Conservation (phyloP, 106 monocot genomes). For the Dactylorhiza incarnata region DNA sequence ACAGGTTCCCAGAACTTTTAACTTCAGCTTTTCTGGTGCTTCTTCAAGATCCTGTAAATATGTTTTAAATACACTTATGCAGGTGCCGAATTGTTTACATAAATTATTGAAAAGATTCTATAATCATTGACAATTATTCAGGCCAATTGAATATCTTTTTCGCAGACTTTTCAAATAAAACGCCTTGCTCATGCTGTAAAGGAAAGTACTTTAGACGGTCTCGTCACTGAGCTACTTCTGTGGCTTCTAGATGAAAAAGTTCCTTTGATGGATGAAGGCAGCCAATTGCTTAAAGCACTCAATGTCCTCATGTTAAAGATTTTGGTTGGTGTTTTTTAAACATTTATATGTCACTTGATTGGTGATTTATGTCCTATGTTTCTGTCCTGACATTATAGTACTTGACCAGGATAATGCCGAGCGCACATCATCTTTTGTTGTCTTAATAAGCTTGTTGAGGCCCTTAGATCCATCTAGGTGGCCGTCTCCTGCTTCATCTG, state of each 20-base stretch:
- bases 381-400: not conserved
- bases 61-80: slow-evolving; percentile 98
- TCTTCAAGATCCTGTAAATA: slow-evolving; percentile 99
- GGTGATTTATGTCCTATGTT: not conserved
- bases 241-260: slow-evolving; percentile 99
- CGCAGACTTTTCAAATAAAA: slow-evolving; percentile 94
- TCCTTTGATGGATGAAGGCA: slow-evolving; percentile 96
- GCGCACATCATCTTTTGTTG: slow-evolving; percentile 91
- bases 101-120: not conserved
- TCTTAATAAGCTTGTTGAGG: slow-evolving; percentile 78
- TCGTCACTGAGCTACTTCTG: slow-evolving; percentile 88
- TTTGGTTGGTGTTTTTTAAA: slow-evolving; percentile 42
- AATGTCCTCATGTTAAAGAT: slow-evolving; percentile 99
- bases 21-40: slow-evolving; percentile 90
- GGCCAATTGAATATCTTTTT: not conserved
- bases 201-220: slow-evolving; percentile 74
- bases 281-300: slow-evolving; percentile 88
- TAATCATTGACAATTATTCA: not conserved
- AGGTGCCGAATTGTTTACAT: slow-evolving; percentile 28
- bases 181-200: slow-evolving; percentile 82
- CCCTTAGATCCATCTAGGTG: slow-evolving; percentile 86
- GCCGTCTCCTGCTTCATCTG: slow-evolving; percentile 69
- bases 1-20: slow-evolving; percentile 89
- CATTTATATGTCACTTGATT: not conserved
- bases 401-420: slow-evolving; percentile 90